These are phyloP conservation scores for Lachancea sp. DNA, from an alignment of 805 yeast genomes.

Conservation along the genomic window DNA sequence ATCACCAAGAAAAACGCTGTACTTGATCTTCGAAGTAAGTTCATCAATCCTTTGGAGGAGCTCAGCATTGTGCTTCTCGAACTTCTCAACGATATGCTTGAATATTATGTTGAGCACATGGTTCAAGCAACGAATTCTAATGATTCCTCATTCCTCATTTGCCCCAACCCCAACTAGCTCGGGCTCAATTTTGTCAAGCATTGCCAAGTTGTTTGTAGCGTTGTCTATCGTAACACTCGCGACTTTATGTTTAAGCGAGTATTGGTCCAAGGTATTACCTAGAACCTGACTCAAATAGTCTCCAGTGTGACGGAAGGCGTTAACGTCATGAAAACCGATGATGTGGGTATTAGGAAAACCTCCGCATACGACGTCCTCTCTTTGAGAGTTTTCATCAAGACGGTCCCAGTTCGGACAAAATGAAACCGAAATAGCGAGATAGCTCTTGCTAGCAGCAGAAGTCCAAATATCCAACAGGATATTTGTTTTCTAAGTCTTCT, in stretches of 20 bases:
- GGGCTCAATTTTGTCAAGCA: neutral
- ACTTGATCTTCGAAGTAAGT: neutral
- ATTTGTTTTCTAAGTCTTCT: conserved; percentile 5
- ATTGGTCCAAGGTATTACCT: neutral
- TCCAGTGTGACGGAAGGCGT: too few species aligned
- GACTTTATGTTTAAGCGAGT: conserved; percentile 1
- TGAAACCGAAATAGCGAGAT: conserved; percentile 3
- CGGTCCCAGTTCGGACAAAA: conserved; percentile 3
- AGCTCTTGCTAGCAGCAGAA: conserved; percentile 2
- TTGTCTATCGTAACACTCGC: conserved; percentile 3
- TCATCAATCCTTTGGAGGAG: neutral
- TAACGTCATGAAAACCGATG: too few species aligned
- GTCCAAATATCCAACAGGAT: conserved; percentile 6
- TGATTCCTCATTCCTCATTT: conserved; percentile 1
- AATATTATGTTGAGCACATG: conserved; percentile 5
- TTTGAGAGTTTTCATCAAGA: neutral
- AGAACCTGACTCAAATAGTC: too few species aligned
- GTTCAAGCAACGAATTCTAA: conserved; percentile 6
- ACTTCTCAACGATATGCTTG: neutral
- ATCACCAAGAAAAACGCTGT: neutral
- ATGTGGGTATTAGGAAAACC: too few species aligned
- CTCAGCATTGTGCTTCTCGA: conserved; percentile 1
- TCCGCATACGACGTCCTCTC: too few species aligned
- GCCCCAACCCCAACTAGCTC: conserved; percentile 1
- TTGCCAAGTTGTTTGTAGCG: conserved; percentile 2